Evolutionary conservation across 2,329 filamentous ascomycete genomes (phyloP), one percentile per base, ranked within the genome.

Genomic region (Fusarium continuum): DNA sequence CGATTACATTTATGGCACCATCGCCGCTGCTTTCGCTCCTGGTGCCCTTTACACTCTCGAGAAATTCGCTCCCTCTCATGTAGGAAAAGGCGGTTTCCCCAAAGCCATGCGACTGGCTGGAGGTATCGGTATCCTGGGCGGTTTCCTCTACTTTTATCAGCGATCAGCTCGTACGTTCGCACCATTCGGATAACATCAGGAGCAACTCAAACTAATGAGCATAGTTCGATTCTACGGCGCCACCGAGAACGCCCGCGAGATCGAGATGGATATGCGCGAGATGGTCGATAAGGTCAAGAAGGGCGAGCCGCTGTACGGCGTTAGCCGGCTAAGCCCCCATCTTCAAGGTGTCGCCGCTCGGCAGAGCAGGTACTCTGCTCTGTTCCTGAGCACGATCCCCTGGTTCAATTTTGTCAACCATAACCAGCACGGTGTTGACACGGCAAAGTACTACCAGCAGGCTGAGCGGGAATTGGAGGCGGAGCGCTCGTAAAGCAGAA

Each of bases 401-500:
- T 98, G 93, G 95, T 94, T 97, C 81, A 99, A 99, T 83, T 91
- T 99, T 80, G 94, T 97, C 74, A 98, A 99, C 80, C 95, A 99
- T 80, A 89, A 87, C 75, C 82, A 96, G 85, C 95, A 99, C 77
- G 95, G 95, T 70, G 91, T 99, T 56, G 95, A 99, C 77, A 99
- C 95, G 26, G 93, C 94, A 66, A 99, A 99, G 82, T 99, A 99
- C 82, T 99, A 96, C 79, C 89, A 90, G 76, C 92, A 96, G 77
- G 95, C 95, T 8, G 95, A 99, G 83, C 84, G 89, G 76, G 95
- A 99, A 78, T 80, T 99, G 72, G 95, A 96, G 80, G 89, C 88
- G 32, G 93, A 96, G 47, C 65, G 57, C 31, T 68, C 55, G 45
- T 58, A 58, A 61, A 43, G 16, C 13, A 17, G n/a, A 34, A 22